Evolutionary conservation across 1,284 basidiomycete genomes (phyloP).

Genomic region (Ustilago loliicola): DNA sequence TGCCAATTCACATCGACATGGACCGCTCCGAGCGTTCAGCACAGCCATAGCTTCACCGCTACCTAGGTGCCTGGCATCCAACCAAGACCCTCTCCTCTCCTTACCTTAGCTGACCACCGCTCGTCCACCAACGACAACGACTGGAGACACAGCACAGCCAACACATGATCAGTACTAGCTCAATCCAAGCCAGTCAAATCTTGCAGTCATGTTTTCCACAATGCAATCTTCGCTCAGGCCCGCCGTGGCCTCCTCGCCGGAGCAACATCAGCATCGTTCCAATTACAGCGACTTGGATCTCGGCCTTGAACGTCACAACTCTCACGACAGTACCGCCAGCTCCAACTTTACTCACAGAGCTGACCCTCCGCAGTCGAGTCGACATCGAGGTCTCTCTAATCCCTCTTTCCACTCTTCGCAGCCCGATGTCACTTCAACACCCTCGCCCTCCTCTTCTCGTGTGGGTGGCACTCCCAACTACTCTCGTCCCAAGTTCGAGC

Average conservation of each 20-base stretch:
- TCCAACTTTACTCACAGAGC: conserved; percentile 46
- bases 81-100: background rate
- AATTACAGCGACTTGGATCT: conserved; percentile 17
- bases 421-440: conserved; percentile 25
- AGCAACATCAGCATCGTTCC: conserved; percentile 23
- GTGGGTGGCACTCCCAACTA: conserved; percentile 13
- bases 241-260: conserved; percentile 21
- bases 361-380: conserved; percentile 12
- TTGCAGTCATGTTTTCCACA: conserved; percentile 18
- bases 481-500: conserved; percentile 32
- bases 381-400: conserved; percentile 18
- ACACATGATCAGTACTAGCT: background rate
- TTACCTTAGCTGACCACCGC: background rate
- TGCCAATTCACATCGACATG: conserved; percentile 9
- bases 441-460: conserved; percentile 31
- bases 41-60: conserved; percentile 23
- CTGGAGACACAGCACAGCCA: background rate
- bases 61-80: conserved; percentile 14
- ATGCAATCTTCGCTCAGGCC: conserved; percentile 26
- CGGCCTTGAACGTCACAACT: conserved; percentile 31
- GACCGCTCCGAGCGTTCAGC: background rate
- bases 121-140: background rate
- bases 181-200: background rate
- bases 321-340: conserved; percentile 45
- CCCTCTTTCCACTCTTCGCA: conserved; percentile 35